These are phyloP conservation scores for Triangularia setosa DNA, from an alignment of 2,329 filamentous ascomycete species.

Conservation along the genomic window DNA sequence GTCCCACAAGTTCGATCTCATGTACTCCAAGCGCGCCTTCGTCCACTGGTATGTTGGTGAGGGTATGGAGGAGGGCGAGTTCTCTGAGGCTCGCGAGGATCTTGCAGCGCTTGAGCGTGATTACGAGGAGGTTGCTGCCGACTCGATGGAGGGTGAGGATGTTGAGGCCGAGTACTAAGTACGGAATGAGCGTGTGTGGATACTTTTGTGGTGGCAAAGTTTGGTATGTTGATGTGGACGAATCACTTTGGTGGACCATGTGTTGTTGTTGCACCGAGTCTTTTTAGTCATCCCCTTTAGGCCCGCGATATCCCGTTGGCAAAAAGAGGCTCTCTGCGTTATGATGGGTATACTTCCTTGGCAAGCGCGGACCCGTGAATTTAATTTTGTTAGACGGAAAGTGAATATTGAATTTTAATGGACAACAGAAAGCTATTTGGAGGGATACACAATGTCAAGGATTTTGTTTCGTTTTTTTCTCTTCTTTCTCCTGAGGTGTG, in stretches of 20 bases:
- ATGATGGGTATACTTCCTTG: constrained; percentile 26
- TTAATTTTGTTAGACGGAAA: constrained; percentile 25
- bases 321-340: constrained; percentile 20
- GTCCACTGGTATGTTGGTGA: constrained; percentile 99
- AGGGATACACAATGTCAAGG: background rate
- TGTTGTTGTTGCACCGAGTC: constrained; percentile 9
- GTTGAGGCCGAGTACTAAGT: constrained; percentile 87
- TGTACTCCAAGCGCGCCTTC: constrained; percentile 99
- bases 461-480: background rate
- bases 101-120: constrained; percentile 95
- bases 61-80: constrained; percentile 99
- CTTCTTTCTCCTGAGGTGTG: background rate
- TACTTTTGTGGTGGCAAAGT: constrained; percentile 10
- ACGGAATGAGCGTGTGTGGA: background rate
- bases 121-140: constrained; percentile 97
- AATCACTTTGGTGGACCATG: constrained; percentile 9
- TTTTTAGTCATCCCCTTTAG: constrained; percentile 14
- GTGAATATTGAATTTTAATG: constrained; percentile 28
- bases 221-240: constrained; percentile 16
- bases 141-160: constrained; percentile 85
- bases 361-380: constrained; percentile 24
- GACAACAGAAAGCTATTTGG: constrained; percentile 9
- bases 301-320: constrained; percentile 18
- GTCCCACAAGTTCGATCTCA: constrained; percentile 98
- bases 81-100: constrained; percentile 98